Base-by-base conservation (phyloP, 2,329 filamentous ascomycete species). In the Colletotrichum liaoningense region DNA sequence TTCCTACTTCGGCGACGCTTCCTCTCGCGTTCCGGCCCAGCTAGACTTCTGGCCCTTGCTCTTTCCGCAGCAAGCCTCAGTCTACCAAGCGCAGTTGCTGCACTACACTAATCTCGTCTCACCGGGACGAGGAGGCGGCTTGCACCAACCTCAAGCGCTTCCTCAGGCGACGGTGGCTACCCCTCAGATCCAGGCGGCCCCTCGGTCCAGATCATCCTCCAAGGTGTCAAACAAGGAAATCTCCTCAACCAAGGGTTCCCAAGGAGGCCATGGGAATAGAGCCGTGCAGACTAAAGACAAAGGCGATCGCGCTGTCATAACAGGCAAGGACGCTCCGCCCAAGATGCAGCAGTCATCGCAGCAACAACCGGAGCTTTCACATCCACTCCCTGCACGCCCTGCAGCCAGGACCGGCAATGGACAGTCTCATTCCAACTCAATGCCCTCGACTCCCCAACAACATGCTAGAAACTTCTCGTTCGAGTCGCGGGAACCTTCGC, bases 381-480 rank as follows among this genome's bases (percentile, higher is more conserved):
- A 76, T 28, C 78, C 74, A 5, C 73, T 79, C 26, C 76, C 77
- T 22, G 69, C 76, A 22, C 75, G 78, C 30, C 76, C 77, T 71
- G 74, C 75, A 55, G 72, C 70, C 7, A 79, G 79, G 46, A 77
- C 76, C 30, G 79, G 67, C 46, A 67, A 74, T 30, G 62, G 78
- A 33, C 80, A 82, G 67, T 79, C 84, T 16, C 88, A 97, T 80
- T 97, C 96, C 28, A 97, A 89, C 81, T 98, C 96, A 9, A 94
- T 98, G 62, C 96, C 96, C 1, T 97, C 96, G 1, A 98, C 96
- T 3, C 97, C 96, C 9, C 94, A 96, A 79, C 95, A 98, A 81
- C 93, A 94, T 83, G 91, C 95, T 76, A 92, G 95, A 72, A 93
- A 95, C 78, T 93, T 97, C 79, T 93, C 93, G 2, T 94, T 93